Base-by-base conservation (phyloP, 345 rosid genomes). In the Corymbia maculata region DNA sequence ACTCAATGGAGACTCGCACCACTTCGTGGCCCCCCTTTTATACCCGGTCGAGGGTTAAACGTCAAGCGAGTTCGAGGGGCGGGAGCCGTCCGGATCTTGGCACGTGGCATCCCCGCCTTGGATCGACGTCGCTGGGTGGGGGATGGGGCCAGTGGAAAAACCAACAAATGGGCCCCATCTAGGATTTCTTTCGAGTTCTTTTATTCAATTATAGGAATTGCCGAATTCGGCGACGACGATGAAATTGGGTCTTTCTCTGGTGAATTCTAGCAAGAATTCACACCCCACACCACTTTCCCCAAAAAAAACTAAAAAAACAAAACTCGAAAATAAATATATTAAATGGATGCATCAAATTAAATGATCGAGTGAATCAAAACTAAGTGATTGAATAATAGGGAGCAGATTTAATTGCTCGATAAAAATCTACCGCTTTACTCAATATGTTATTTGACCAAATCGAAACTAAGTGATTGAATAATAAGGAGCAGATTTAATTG, bases 1-100 rank as follows among this genome's bases (percentile, higher is more conserved):
- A 84, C 61, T 21, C 30, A 53, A 53, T 85, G 85, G 16, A 19
- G 28, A 13, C 21, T 9, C 21, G 55, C 26, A 21, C 21, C 7
- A 64, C 30, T 22, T 53, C 4, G 26, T 6, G 8, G 79, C 22
- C 51, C 28, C 28, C 32, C 0, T 42, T 88, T 84, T 89, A 89
- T 90, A 90, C 9, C 80, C 7, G 12, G 28, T 19, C 9, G 2
- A 24, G n/a, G 51, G 86, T 79, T 91, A 85, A 66, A 87, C 24
- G 7, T 88, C 90, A 88, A 89, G 87, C 92, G 32, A 6, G 86
- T 88, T 75, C 13, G 21, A 9, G 9, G 52, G 30, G 9, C 45
- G 2, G 68, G 89, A 79, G n/a, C 55, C 44, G 28, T 84, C 53
- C 52, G 7, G 86, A 85, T 55, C 44, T 2, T 53, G 85, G 61